Percentiles rank a stretch among this genome's conserved stretches.
Conservation (phyloP, 805 yeast genomes). For the Blastobotrys parvus region DNA sequence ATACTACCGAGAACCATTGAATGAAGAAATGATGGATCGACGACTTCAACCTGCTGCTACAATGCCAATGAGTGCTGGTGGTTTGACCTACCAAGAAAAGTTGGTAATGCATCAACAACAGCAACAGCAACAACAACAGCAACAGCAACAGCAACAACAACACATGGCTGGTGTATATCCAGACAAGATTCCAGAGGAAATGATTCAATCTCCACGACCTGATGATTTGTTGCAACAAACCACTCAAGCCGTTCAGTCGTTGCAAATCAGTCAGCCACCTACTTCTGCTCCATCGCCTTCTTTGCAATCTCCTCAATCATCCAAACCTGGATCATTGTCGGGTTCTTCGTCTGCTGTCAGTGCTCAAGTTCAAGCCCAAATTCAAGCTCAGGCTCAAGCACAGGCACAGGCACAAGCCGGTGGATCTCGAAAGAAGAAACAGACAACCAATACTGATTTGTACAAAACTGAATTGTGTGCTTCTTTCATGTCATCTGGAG, state of each 20-base stretch:
- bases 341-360: slow-evolving; percentile 1
- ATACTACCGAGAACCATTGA: background rate
- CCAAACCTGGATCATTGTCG: background rate
- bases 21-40: background rate
- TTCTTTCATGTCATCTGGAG: slow-evolving; percentile 59
- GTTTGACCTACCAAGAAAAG: slow-evolving; percentile 7
- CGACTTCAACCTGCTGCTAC: background rate
- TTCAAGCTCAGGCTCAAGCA: slow-evolving; percentile 1
- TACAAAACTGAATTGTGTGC: slow-evolving; percentile 90
- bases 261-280: slow-evolving; percentile 1
- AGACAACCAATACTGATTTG: slow-evolving; percentile 46
- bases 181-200: background rate
- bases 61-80: background rate
- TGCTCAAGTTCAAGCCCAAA: background rate
- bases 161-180: background rate
- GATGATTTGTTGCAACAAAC: background rate
- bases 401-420: background rate
- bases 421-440: slow-evolving; percentile 17
- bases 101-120: slow-evolving; percentile 4
- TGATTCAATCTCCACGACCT: background rate
- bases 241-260: background rate
- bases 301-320: background rate
- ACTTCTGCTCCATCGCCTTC: background rate
- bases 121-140: slow-evolving; percentile 9
- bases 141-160: slow-evolving; percentile 9